These are phyloP conservation scores for Russula ochroleuca DNA, from an alignment of 768 basidiomycete species.

Conservation along the genomic window DNA sequence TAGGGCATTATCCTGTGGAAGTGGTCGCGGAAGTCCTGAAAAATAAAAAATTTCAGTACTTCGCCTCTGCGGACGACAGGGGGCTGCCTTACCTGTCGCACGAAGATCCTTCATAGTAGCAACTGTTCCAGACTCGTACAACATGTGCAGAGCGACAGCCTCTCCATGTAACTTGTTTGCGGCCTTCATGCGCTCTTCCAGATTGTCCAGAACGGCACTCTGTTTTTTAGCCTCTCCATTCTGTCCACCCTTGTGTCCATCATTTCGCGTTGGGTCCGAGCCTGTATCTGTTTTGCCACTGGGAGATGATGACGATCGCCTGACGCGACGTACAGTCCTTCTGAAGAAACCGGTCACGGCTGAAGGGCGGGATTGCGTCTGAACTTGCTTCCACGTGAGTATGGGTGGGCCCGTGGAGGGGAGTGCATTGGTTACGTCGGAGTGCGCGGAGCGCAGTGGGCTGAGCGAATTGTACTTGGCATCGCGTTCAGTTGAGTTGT, in stretches of 20 bases:
- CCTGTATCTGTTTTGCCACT: conserved; percentile 2
- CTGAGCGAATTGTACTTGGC: no score
- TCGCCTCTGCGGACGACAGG: background rate
- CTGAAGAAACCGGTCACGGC: conserved; percentile 28
- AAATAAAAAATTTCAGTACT: background rate
- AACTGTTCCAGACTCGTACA: background rate
- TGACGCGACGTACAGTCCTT: conserved; percentile 14
- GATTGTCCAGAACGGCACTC: background rate
- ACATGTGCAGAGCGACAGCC: background rate
- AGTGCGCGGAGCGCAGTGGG: no score
- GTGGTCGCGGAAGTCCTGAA: background rate
- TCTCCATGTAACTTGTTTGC: background rate
- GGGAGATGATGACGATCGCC: conserved; percentile 5
- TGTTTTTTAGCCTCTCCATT: conserved; percentile 21
- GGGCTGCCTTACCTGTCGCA: background rate
- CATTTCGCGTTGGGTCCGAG: conserved; percentile 16
- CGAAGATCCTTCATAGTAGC: background rate
- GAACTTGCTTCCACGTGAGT: no score
- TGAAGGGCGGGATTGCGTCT: conserved; percentile 24
- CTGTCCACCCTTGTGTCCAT: conserved; percentile 29
- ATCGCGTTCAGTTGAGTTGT: no score
- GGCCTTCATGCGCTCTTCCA: background rate
- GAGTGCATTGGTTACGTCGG: no score
- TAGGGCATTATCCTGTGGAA: background rate
- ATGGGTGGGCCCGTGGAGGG: no score